A percentile compares a stretch with the other conserved stretches of the same genome.
Evolutionary conservation across 2,329 filamentous ascomycete genomes (phyloP).

Genomic region (Fusarium ramigenum): DNA sequence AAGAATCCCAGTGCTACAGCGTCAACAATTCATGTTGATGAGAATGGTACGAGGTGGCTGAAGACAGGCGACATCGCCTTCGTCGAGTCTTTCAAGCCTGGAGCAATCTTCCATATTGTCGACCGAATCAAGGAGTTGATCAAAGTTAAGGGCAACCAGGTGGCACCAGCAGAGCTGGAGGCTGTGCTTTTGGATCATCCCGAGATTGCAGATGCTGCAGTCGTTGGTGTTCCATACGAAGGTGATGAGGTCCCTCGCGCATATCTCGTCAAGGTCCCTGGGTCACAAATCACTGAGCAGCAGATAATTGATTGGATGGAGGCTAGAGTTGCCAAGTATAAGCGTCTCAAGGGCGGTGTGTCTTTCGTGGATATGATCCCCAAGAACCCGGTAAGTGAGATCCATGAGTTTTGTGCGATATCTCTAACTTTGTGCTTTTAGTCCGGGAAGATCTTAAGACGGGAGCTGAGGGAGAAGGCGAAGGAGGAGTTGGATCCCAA

Average conservation of each 20-base stretch:
- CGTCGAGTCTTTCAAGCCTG: conserved; percentile 64
- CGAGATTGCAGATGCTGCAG: conserved; percentile 75
- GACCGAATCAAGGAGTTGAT: conserved; percentile 75
- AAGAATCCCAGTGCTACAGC: conserved; percentile 72
- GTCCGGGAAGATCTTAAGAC: conserved; percentile 27
- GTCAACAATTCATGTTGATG: conserved; percentile 60
- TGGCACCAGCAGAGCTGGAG: conserved; percentile 80
- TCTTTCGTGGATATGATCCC: conserved; percentile 72
- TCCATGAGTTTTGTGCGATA: fast-evolving
- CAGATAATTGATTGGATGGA: conserved; percentile 65
- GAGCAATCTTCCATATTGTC: conserved; percentile 66
- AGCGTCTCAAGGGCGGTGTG: conserved; percentile 69
- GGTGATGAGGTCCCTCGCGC: conserved; percentile 69
- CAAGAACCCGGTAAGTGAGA: conserved; percentile 68
- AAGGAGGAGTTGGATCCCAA: conserved; percentile 13
- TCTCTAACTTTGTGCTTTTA: background rate
- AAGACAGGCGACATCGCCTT: conserved; percentile 79
- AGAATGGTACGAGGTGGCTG: conserved; percentile 69
- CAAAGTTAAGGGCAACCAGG: conserved; percentile 76
- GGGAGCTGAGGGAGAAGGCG: conserved; percentile 16
- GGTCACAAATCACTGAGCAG: conserved; percentile 54
- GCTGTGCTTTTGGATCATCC: conserved; percentile 75
- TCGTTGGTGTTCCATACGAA: conserved; percentile 55
- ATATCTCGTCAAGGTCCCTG: conserved; percentile 62
- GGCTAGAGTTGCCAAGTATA: conserved; percentile 71